Base-by-base conservation (phyloP, 768 basidiomycete species). In the Tulasnella sp. region DNA sequence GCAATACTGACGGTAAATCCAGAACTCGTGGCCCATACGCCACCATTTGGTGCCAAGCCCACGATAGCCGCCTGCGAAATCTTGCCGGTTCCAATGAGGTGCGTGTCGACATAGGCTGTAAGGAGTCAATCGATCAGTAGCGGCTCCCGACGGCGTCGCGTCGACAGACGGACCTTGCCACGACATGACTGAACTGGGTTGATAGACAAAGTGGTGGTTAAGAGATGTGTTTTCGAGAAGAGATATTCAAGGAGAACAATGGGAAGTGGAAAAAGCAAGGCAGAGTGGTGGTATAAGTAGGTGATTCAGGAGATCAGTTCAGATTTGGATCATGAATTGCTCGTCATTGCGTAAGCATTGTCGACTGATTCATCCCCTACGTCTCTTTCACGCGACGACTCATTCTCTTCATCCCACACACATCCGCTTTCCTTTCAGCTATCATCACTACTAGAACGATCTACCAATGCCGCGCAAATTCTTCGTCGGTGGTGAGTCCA, bases 101-200 rank as follows among this genome's bases (percentile, higher is more conserved):
- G 82, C 67, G 73, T 75, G 70, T 92, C 87, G 71, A 92, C 85
- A 73, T 90, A 89, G 62, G 77, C 90, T 92, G 67, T 27, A 25
- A 9, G 45, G 45, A 48, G 24, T 17, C 24, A 27, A 58, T 25
- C 24, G 56, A 58, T 58, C n/a, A n/a, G 48, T n/a, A 29, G 53
- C 24, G 30, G 53, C 21, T 53, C 51, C 24, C 21, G 8, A 11
- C n/a, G 3, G 56, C 27, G 12, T 27, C 29, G 56, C 41, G 45
- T 27, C 45, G 56, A 27, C 45, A 58, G 43, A 49, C 44, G 21
- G 29, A 58, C 17, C 44, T 49, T 49, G 56, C 24, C 43, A 58
- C 15, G 56, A 49, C 43, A 49, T 11, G 5, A 7, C 34, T 38
- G 15, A n/a, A n/a, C n/a, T n/a, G n/a, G n/a, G n/a, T n/a, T n/a